Percentiles rank a stretch among this genome's conserved stretches.
Evolutionary conservation across 2,329 filamentous ascomycete species (phyloP).

Genomic region (Cephalotrichum gorgonifer): DNA sequence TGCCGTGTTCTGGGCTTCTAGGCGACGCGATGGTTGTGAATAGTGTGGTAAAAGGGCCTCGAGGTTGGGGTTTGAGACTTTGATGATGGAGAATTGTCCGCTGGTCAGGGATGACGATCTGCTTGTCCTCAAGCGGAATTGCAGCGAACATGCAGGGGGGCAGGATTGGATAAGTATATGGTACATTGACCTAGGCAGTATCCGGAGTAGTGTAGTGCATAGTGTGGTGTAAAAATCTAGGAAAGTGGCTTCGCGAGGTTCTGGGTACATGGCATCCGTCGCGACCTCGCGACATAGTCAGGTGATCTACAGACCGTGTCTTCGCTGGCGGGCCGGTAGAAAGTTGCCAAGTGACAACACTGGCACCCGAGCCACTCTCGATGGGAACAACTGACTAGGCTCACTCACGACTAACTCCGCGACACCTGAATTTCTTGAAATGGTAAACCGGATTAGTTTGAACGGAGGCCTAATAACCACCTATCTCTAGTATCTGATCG

Average conservation of each 20-base stretch:
- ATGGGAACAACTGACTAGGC: neutral
- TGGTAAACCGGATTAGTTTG: no score
- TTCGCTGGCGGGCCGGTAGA: neutral
- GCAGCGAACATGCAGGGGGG: neutral
- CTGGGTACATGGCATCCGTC: neutral
- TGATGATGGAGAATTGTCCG: constrained; percentile 14
- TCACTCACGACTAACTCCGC: no score
- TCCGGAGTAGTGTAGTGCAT: neutral
- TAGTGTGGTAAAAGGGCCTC: neutral
- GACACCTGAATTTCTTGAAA: no score
- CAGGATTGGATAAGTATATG: neutral
- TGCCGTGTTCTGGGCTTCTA: constrained; percentile 3
- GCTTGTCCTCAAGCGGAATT: neutral
- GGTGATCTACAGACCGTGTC: neutral
- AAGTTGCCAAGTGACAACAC: neutral
- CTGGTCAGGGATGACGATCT: constrained; percentile 6
- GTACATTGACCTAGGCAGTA: neutral
- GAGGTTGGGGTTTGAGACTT: constrained; percentile 11
- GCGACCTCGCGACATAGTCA: neutral
- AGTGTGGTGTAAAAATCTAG: neutral
- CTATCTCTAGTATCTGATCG: no score
- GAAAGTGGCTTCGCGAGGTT: neutral
- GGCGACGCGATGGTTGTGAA: constrained; percentile 9
- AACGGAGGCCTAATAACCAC: no score
- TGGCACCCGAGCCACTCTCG: neutral